These are phyloP conservation scores for Raffaelea albimanens DNA, from an alignment of 2,329 filamentous ascomycete genomes.

Conservation along the genomic window DNA sequence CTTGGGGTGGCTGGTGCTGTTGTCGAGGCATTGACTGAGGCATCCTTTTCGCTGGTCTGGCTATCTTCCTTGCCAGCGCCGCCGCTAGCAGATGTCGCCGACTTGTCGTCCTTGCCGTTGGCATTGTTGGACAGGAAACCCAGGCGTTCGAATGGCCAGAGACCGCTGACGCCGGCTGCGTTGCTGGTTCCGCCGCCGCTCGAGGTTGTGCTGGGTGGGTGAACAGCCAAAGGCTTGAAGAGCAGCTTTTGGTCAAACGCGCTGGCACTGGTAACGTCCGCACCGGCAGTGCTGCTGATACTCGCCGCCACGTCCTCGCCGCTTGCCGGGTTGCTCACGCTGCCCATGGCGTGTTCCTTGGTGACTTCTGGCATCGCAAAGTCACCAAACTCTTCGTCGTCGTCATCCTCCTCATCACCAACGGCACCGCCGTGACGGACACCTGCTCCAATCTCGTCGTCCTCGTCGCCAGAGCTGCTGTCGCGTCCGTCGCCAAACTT, in stretches of 20 bases:
- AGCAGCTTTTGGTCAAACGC: constrained; percentile 31
- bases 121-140: constrained; percentile 14
- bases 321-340: constrained; percentile 12
- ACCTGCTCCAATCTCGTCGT: constrained; percentile 30
- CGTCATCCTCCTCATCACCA: constrained; percentile 42
- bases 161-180: constrained; percentile 20
- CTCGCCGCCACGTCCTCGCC: constrained; percentile 10
- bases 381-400: constrained; percentile 59
- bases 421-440: constrained; percentile 34
- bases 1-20: no score
- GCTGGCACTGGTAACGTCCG: constrained; percentile 8
- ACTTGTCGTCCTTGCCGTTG: background rate
- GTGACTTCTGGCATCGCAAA: constrained; percentile 54
- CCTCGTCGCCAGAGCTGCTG: constrained; percentile 29
- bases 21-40: no score
- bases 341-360: background rate
- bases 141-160: constrained; percentile 49
- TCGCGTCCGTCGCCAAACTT: constrained; percentile 27
- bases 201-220: constrained; percentile 27
- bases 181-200: background rate
- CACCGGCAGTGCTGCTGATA: constrained; percentile 2
- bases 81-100: background rate
- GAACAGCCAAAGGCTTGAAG: constrained; percentile 44
- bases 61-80: background rate
- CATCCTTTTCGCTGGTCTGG: no score